Conservation (phyloP, 805 yeast genomes). For the Candida argentea region DNA sequence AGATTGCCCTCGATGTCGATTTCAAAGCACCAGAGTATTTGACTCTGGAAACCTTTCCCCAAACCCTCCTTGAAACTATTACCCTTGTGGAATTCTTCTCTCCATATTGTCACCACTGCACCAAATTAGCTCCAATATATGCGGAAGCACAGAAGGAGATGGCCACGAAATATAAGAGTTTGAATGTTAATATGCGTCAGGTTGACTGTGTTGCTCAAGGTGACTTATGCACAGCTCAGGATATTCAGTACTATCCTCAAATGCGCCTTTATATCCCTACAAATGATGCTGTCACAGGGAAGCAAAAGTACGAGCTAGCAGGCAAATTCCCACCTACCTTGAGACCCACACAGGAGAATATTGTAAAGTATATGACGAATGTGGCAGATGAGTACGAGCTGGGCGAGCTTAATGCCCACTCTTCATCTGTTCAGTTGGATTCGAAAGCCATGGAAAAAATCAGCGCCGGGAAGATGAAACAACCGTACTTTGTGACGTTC, state of each 20-base stretch:
- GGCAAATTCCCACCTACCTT: constrained; percentile 38
- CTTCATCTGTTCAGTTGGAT: constrained; percentile 29
- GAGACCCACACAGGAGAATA: constrained; percentile 37
- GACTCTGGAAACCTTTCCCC: constrained; percentile 40
- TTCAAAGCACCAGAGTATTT: constrained; percentile 39
- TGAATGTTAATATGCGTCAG: constrained; percentile 51
- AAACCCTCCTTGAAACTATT: constrained; percentile 31
- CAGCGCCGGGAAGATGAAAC: constrained; percentile 38
- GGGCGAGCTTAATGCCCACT: constrained; percentile 27
- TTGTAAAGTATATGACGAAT: constrained; percentile 44
- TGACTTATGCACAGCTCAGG: constrained; percentile 68
- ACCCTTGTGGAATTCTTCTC: constrained; percentile 85
- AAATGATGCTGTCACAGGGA: constrained; percentile 19
- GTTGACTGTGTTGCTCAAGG: constrained; percentile 84
- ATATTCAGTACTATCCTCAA: constrained; percentile 57
- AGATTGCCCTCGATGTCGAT: too few relatives aligned
- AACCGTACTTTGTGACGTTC: constrained; percentile 51
- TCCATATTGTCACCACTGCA: constrained; percentile 85
- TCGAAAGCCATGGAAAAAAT: constrained; percentile 35
- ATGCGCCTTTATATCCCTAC: constrained; percentile 60
- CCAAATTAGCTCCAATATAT: constrained; percentile 62
- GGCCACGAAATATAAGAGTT: too few relatives aligned
- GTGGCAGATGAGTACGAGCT: constrained; percentile 38
- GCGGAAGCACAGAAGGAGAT: constrained; percentile 36
- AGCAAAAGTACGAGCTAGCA: constrained; percentile 21